Evolutionary conservation across 2,329 filamentous ascomycete genomes (phyloP).

Genomic region (Botrytis aclada): DNA sequence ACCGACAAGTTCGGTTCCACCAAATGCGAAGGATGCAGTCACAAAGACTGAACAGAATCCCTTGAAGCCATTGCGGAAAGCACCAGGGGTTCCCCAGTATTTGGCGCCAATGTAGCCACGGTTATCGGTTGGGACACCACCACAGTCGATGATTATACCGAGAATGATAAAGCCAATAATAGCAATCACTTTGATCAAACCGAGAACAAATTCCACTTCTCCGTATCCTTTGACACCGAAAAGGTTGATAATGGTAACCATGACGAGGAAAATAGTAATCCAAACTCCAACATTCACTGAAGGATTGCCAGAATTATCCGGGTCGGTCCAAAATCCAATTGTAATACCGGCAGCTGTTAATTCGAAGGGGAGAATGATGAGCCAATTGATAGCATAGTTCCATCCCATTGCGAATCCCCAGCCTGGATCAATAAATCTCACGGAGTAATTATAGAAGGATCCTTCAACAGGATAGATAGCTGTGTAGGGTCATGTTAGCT

Average conservation of each 20-base stretch:
- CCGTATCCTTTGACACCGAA: constrained; percentile 88
- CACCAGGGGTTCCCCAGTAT: constrained; percentile 78
- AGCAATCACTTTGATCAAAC: constrained; percentile 79
- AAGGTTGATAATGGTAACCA: constrained; percentile 78
- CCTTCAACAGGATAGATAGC: constrained; percentile 82
- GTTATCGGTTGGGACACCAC: constrained; percentile 50
- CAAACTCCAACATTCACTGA: constrained; percentile 61
- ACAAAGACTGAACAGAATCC: constrained; percentile 69
- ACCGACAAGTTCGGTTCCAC: constrained; percentile 72
- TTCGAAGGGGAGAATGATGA: constrained; percentile 78
- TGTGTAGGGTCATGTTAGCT: constrained; percentile 10
- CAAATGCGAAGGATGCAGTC: constrained; percentile 69
- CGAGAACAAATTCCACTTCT: constrained; percentile 88
- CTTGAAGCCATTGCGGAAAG: constrained; percentile 72
- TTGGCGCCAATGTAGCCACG: constrained; percentile 62
- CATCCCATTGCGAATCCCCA: constrained; percentile 96
- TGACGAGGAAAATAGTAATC: constrained; percentile 76
- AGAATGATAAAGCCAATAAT: constrained; percentile 86
- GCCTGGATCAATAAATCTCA: constrained; percentile 88
- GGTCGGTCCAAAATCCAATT: constrained; percentile 72
- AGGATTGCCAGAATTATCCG: constrained; percentile 42
- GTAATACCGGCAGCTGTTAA: constrained; percentile 84
- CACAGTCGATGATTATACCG: constrained; percentile 70
- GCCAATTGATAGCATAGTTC: constrained; percentile 89
- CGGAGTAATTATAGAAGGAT: constrained; percentile 88